Evolutionary conservation across 2,329 filamentous ascomycete genomes (phyloP).

Genomic region (Davidsoniella neocaledoniae): DNA sequence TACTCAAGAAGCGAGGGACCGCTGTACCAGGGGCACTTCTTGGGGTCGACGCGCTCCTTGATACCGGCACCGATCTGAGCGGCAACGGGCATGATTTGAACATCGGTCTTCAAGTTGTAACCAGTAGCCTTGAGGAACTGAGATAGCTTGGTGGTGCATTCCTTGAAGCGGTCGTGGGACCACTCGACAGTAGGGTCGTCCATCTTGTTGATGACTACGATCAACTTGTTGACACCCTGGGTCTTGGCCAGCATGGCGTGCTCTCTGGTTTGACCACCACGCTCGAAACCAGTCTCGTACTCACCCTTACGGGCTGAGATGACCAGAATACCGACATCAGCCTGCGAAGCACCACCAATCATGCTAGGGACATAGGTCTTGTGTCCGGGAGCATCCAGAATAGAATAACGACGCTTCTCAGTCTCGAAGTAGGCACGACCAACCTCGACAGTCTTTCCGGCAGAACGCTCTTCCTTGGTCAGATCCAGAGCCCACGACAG

Average conservation of each 20-base stretch:
- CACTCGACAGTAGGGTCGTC: conserved; percentile 92
- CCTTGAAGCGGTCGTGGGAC: conserved; percentile 82
- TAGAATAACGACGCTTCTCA: conserved; percentile 88
- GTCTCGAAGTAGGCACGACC: conserved; percentile 94
- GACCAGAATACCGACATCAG: conserved; percentile 86
- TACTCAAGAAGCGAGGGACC: conserved; percentile 88
- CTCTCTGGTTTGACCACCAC: conserved; percentile 91
- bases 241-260: conserved; percentile 97
- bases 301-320: conserved; percentile 95
- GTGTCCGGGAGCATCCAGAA: conserved; percentile 91
- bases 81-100: conserved; percentile 91
- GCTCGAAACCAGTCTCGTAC: conserved; percentile 95
- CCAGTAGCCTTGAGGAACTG: conserved; percentile 83
- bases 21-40: conserved; percentile 64
- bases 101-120: conserved; percentile 85
- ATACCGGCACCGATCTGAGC: conserved; percentile 75
- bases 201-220: conserved; percentile 98
- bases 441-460: conserved; percentile 97
- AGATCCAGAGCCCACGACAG: conserved; percentile 95
- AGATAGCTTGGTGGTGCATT: conserved; percentile 77
- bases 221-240: conserved; percentile 90
- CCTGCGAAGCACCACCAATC: conserved; percentile 89
- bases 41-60: conserved; percentile 70
- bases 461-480: conserved; percentile 87
- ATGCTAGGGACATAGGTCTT: conserved; percentile 97